phyloP scores from a whole-genome alignment of 1,139 yeast genomes.

The Yamadazyma triangularis region DNA sequence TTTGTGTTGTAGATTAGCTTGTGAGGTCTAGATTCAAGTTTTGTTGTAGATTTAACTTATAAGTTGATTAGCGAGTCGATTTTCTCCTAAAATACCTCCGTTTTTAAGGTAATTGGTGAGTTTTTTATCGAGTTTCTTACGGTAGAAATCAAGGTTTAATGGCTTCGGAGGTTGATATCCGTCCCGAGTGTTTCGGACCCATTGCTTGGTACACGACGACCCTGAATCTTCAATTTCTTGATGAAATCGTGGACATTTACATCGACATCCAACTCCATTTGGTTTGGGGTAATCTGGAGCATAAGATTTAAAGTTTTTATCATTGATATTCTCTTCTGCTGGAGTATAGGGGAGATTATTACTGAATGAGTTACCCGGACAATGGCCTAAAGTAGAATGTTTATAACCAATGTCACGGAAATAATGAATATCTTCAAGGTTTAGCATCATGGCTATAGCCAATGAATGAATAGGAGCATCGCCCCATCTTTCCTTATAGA shows the following conservation, averaged over 20 bases:
- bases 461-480: slow-evolving; percentile 91
- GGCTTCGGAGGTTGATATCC: slow-evolving; percentile 19
- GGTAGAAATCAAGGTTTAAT: slow-evolving; percentile 32
- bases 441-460: slow-evolving; percentile 70
- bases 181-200: slow-evolving; percentile 46
- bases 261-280: slow-evolving; percentile 80
- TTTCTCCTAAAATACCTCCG: slow-evolving; percentile 27
- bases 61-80: slow-evolving; percentile 4
- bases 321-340: slow-evolving; percentile 10
- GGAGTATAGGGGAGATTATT: slow-evolving; percentile 46
- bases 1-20: too few relatives aligned
- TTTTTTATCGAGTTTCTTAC: slow-evolving; percentile 23
- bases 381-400: slow-evolving; percentile 75
- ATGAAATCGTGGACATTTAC: slow-evolving; percentile 62
- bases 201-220: slow-evolving; percentile 51
- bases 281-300: slow-evolving; percentile 38
- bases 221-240: slow-evolving; percentile 52
- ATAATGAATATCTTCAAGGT: slow-evolving; percentile 70
- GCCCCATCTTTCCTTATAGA: slow-evolving; percentile 89
- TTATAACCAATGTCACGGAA: slow-evolving; percentile 87
- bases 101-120: slow-evolving; percentile 19
- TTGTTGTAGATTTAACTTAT: background rate
- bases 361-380: slow-evolving; percentile 62
- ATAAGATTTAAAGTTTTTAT: slow-evolving; percentile 24
- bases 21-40: too few relatives aligned